Conservation (phyloP, 1,284 basidiomycete genomes). For the Apiotrichum siamense region DNA sequence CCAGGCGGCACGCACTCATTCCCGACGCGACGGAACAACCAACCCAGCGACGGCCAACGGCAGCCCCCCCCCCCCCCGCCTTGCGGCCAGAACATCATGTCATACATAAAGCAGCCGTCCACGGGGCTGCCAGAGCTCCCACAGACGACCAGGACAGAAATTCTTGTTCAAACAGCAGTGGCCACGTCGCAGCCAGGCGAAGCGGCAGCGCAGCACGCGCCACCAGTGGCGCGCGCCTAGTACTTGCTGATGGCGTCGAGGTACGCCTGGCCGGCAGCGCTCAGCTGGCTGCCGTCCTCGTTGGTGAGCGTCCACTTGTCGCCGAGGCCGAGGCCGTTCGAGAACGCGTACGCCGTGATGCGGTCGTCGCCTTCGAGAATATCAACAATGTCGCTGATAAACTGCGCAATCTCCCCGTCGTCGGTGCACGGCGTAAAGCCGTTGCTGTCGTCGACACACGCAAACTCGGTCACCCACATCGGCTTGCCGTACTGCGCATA, state of each 20-base stretch:
- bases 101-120: too few relatives aligned
- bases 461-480: conserved; percentile 47
- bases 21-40: too few relatives aligned
- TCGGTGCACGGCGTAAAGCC: conserved; percentile 28
- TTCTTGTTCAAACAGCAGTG: too few relatives aligned
- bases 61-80: too few relatives aligned
- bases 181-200: too few relatives aligned
- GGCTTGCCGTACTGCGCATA: conserved; percentile 46
- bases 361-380: conserved; percentile 24
- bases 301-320: neutral
- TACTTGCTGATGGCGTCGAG: neutral
- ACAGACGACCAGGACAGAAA: too few relatives aligned
- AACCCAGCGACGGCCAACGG: too few relatives aligned
- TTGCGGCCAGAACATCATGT: too few relatives aligned
- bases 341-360: conserved; percentile 12
- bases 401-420: conserved; percentile 27
- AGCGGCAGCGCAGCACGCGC: too few relatives aligned
- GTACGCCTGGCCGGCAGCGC: neutral
- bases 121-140: too few relatives aligned
- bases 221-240: too few relatives aligned
- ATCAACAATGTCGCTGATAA: conserved; percentile 24
- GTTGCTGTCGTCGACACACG: conserved; percentile 38
- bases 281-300: neutral
- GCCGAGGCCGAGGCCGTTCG: neutral
- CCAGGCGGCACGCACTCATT: too few relatives aligned